Evolutionary conservation across 2,329 filamentous ascomycete genomes (phyloP).

Genomic region (Ilyonectria mors-panacis): DNA sequence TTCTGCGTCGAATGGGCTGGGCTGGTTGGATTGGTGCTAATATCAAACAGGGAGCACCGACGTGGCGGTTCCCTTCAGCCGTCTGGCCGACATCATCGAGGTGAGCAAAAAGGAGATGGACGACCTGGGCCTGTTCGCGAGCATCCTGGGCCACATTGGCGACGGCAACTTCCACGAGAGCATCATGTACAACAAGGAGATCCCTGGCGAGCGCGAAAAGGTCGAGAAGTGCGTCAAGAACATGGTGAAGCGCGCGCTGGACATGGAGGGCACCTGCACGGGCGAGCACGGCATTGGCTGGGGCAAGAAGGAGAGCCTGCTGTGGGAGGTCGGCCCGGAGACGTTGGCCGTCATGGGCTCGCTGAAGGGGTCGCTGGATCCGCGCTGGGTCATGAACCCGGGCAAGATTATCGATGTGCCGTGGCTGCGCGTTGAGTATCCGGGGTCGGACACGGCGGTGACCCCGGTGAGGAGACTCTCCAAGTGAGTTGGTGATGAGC

Average conservation of each 20-base stretch:
- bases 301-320: slow-evolving; percentile 85
- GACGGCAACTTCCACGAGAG: slow-evolving; percentile 96
- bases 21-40: too few relatives aligned
- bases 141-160: slow-evolving; percentile 90
- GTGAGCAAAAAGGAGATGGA: slow-evolving; percentile 92
- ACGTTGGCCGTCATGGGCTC: slow-evolving; percentile 88
- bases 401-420: slow-evolving; percentile 89
- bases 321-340: slow-evolving; percentile 84
- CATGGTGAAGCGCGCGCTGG: slow-evolving; percentile 91
- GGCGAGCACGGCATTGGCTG: slow-evolving; percentile 90
- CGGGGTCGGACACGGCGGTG: slow-evolving; percentile 39
- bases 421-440: slow-evolving; percentile 48
- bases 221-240: slow-evolving; percentile 88
- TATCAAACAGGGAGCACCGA: slow-evolving; percentile 78
- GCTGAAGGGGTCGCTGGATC: slow-evolving; percentile 87
- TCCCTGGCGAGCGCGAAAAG: slow-evolving; percentile 78
- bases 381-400: slow-evolving; percentile 90
- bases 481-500: slow-evolving; percentile 22
- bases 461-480: slow-evolving; percentile 39
- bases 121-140: slow-evolving; percentile 87
- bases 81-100: slow-evolving; percentile 82
- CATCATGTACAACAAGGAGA: slow-evolving; percentile 85
- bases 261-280: slow-evolving; percentile 95
- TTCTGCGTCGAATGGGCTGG: background rate
- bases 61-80: slow-evolving; percentile 85